Conservation (phyloP, 2,329 filamentous ascomycete species). For the Trichoderma semiorbis region DNA sequence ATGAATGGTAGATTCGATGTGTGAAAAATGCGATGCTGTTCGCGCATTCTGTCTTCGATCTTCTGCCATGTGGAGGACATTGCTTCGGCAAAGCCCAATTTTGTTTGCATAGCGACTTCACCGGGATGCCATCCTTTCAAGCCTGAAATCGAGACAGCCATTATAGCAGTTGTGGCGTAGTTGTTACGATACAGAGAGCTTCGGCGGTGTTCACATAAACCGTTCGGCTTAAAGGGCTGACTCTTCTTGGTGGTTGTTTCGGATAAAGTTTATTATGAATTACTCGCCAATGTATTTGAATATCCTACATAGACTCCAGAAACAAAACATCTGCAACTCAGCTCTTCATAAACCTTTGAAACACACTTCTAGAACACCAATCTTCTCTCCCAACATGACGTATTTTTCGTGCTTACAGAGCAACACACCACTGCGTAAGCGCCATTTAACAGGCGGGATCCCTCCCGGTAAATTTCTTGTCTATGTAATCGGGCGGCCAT, state of each 20-base stretch:
- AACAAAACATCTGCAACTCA: not conserved
- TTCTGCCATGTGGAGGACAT: not conserved
- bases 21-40: slow-evolving; percentile 17
- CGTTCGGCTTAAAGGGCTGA: not conserved
- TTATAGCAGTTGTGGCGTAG: not conserved
- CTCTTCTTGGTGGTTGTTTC: not conserved
- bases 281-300: not conserved
- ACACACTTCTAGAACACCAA: not conserved
- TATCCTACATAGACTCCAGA: not conserved
- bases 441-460: not conserved
- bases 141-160: not conserved
- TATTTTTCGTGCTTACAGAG: not conserved
- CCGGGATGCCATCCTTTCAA: slow-evolving; percentile 15
- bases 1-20: slow-evolving; percentile 11
- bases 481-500: slow-evolving; percentile 2
- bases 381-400: not conserved
- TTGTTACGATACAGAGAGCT: not conserved
- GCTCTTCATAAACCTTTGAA: not conserved
- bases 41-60: slow-evolving; percentile 10
- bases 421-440: not conserved
- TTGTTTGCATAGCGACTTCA: slow-evolving; percentile 6
- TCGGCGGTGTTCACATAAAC: not conserved
- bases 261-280: not conserved
- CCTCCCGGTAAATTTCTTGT: not conserved
- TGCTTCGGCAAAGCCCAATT: slow-evolving; percentile 11